These are phyloP conservation scores for Skeletonema marinoi DNA, from an alignment of 108 stramenopile genomes.

Conservation along the genomic window DNA sequence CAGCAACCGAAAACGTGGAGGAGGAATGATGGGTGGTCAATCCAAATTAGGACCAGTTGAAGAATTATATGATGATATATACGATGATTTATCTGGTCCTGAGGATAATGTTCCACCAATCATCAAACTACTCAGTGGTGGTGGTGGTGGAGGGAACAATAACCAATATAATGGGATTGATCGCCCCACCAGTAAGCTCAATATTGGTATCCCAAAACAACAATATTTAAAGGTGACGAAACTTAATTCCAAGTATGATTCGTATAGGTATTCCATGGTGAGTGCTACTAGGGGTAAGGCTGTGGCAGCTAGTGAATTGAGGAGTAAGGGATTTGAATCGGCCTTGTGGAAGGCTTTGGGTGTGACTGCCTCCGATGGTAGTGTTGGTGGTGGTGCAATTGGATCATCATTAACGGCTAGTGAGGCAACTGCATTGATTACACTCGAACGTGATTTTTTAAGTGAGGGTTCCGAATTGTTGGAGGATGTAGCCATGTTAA, in stretches of 20 bases:
- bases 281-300: conserved; percentile 76
- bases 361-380: background rate
- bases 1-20: background rate
- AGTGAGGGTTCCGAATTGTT: conserved; percentile 50
- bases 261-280: conserved; percentile 72
- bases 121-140: conserved; percentile 11
- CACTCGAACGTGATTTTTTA: conserved; percentile 69
- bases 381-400: background rate
- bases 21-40: conserved; percentile 16
- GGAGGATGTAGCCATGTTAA: conserved; percentile 36
- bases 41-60: conserved; percentile 43
- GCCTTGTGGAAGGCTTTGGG: conserved; percentile 53
- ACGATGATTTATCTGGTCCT: conserved; percentile 50
- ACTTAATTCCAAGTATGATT: conserved; percentile 70
- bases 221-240: conserved; percentile 71
- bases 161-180: conserved; percentile 3
- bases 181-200: conserved; percentile 49
- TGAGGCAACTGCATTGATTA: conserved; percentile 54
- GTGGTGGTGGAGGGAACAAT: background rate
- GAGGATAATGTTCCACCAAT: conserved; percentile 4
- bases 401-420: conserved; percentile 22
- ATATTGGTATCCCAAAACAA: conserved; percentile 64
- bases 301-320: conserved; percentile 59
- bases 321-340: conserved; percentile 62
- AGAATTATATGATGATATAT: conserved; percentile 81